phyloP scores from a whole-genome alignment of 331 rosid species.

The Acacia concinna region DNA sequence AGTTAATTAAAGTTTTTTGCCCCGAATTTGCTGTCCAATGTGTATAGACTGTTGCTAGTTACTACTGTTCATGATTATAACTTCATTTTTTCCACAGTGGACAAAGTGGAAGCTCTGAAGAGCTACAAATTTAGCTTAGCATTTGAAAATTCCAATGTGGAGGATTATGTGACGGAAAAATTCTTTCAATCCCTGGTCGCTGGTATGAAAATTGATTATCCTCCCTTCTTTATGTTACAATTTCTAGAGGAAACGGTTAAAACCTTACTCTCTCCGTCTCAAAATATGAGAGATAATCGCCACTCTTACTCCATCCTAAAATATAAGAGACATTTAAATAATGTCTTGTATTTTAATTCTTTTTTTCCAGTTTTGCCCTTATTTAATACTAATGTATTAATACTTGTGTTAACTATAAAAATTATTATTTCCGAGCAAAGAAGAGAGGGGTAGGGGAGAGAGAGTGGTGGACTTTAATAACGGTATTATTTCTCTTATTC shows the following conservation, averaged over 20 bases:
- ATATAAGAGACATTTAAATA: too few relatives aligned
- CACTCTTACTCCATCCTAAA: too few relatives aligned
- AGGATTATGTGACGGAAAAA: slow-evolving; percentile 98
- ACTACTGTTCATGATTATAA: background rate
- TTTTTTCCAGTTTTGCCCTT: too few relatives aligned
- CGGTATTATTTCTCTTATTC: too few relatives aligned
- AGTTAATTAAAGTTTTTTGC: background rate
- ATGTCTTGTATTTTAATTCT: too few relatives aligned
- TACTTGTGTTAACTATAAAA: too few relatives aligned
- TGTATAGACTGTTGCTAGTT: background rate
- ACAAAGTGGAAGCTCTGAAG: slow-evolving; percentile 80
- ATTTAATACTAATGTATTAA: too few relatives aligned
- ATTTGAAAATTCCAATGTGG: slow-evolving; percentile 96
- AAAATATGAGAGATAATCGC: too few relatives aligned
- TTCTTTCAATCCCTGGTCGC: slow-evolving; percentile 98
- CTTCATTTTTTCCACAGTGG: slow-evolving; percentile 53
- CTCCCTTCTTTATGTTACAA: slow-evolving; percentile 24
- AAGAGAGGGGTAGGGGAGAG: too few relatives aligned
- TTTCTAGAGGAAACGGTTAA: slow-evolving; percentile 20
- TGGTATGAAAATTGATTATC: slow-evolving; percentile 57
- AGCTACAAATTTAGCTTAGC: slow-evolving; percentile 94
- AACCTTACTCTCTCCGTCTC: too few relatives aligned
- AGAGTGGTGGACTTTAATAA: too few relatives aligned
- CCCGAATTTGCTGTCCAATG: background rate
- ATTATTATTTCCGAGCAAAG: too few relatives aligned